Percentiles rank a stretch among this genome's conserved stretches.
Conservation (phyloP, 148 eudicot genomes). For the Rhododendron simsii region DNA sequence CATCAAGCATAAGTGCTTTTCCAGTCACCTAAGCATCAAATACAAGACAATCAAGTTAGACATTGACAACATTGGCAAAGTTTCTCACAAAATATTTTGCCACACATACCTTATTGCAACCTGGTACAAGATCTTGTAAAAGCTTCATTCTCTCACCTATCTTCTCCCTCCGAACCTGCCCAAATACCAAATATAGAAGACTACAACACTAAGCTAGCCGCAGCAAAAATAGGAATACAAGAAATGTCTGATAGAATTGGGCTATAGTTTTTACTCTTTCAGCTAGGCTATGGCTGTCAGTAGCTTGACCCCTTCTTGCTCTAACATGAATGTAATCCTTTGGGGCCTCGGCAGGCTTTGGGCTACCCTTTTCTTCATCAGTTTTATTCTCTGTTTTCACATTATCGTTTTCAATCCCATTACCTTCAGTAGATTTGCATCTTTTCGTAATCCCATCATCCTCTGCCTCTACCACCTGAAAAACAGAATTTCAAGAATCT, state of each 20-base stretch:
- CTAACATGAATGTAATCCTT: slow-evolving; percentile 97
- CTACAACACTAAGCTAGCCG: background rate
- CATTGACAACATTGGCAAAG: background rate
- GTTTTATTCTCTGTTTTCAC: slow-evolving; percentile 18
- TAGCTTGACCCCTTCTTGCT: slow-evolving; percentile 98
- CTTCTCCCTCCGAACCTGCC: slow-evolving; percentile 87
- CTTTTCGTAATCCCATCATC: slow-evolving; percentile 42
- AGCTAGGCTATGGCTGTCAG: slow-evolving; percentile 97
- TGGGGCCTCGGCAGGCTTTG: slow-evolving; percentile 57
- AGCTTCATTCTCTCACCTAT: slow-evolving; percentile 95
- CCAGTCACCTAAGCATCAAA: slow-evolving; percentile 63
- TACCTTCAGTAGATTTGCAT: slow-evolving; percentile 35
- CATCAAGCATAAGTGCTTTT: slow-evolving; percentile 94
- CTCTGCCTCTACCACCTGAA: slow-evolving; percentile 34
- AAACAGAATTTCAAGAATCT: background rate
- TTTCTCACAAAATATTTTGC: background rate
- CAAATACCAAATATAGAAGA: background rate
- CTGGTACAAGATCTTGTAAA: slow-evolving; percentile 93
- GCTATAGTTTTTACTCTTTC: slow-evolving; percentile 55
- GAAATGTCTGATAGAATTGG: background rate
- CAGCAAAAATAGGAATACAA: background rate
- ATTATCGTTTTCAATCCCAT: slow-evolving; percentile 19
- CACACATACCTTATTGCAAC: slow-evolving; percentile 73
- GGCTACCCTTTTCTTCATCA: slow-evolving; percentile 22
- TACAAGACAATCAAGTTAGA: background rate